phyloP scores from a whole-genome alignment of 768 basidiomycete species.

The Mycena leptocephala region DNA sequence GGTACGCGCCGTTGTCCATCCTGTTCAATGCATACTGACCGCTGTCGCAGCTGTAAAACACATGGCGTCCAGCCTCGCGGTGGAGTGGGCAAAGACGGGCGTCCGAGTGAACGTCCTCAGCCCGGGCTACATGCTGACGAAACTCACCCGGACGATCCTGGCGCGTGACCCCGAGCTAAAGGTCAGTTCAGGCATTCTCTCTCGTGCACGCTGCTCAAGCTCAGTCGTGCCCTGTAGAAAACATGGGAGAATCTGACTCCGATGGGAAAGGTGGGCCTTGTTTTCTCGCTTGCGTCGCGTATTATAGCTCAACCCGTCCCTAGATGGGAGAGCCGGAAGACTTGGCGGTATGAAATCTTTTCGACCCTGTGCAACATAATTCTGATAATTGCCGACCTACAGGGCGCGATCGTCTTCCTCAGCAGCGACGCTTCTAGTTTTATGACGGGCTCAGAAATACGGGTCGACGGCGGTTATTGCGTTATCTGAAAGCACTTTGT shows the following conservation, averaged over 20 bases:
- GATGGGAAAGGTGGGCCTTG: slow-evolving; percentile 79
- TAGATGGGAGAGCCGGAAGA: slow-evolving; percentile 96
- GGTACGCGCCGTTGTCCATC: slow-evolving; percentile 58
- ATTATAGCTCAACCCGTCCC: slow-evolving; percentile 32
- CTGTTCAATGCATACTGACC: background rate
- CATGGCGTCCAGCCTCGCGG: slow-evolving; percentile 93
- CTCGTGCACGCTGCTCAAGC: background rate
- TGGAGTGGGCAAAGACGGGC: slow-evolving; percentile 95
- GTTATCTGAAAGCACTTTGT: slow-evolving; percentile 56
- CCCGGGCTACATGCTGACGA: slow-evolving; percentile 96
- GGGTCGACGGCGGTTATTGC: slow-evolving; percentile 94
- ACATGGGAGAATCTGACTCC: slow-evolving; percentile 91
- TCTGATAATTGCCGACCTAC: slow-evolving; percentile 24
- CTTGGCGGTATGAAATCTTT: slow-evolving; percentile 71
- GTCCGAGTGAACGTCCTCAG: slow-evolving; percentile 87
- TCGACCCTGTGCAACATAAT: background rate
- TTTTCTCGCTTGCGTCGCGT: background rate
- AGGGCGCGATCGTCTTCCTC: slow-evolving; percentile 93
- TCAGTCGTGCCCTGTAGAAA: slow-evolving; percentile 60
- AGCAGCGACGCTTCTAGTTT: slow-evolving; percentile 93
- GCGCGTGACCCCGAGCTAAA: slow-evolving; percentile 83
- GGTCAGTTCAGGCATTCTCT: slow-evolving; percentile 56
- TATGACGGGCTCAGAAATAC: slow-evolving; percentile 90
- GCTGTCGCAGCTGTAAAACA: slow-evolving; percentile 84
- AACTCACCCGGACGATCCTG: slow-evolving; percentile 88